phyloP scores from a whole-genome alignment of 2,329 filamentous ascomycete genomes.

The Xylaria polymorpha region DNA sequence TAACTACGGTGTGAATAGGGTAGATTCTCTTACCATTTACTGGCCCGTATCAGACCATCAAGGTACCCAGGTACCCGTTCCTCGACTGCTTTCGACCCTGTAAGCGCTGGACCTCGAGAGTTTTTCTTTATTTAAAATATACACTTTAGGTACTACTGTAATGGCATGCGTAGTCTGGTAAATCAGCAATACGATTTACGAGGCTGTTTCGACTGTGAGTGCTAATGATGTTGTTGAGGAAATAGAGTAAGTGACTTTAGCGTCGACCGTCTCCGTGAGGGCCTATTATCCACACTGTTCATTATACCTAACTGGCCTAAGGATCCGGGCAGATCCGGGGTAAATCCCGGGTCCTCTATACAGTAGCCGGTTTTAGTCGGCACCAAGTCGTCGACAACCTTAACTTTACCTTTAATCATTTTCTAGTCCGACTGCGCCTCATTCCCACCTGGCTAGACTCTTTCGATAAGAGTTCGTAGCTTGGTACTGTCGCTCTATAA shows the following conservation, averaged over 20 bases:
- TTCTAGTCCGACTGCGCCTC: neutral
- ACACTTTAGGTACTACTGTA: too few relatives aligned
- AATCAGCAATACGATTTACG: neutral
- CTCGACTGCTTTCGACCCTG: neutral
- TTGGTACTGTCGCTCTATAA: neutral
- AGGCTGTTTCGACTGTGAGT: neutral
- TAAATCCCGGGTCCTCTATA: neutral
- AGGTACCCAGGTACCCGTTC: neutral
- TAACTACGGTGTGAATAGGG: constrained; percentile 25
- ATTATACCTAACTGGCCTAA: neutral
- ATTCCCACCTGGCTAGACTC: neutral
- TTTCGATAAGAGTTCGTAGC: neutral
- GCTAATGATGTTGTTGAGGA: neutral
- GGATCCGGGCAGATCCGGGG: neutral
- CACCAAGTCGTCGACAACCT: neutral
- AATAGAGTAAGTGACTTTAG: neutral
- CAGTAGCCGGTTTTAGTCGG: too few relatives aligned
- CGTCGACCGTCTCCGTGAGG: neutral
- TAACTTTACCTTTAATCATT: neutral
- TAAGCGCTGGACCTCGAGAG: neutral
- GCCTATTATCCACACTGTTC: neutral
- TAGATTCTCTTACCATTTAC: neutral
- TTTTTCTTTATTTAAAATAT: too few relatives aligned
- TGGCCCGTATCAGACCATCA: neutral
- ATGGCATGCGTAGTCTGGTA: neutral